phyloP scores from a whole-genome alignment of 768 basidiomycete species.

The Leccinum arenicola region DNA sequence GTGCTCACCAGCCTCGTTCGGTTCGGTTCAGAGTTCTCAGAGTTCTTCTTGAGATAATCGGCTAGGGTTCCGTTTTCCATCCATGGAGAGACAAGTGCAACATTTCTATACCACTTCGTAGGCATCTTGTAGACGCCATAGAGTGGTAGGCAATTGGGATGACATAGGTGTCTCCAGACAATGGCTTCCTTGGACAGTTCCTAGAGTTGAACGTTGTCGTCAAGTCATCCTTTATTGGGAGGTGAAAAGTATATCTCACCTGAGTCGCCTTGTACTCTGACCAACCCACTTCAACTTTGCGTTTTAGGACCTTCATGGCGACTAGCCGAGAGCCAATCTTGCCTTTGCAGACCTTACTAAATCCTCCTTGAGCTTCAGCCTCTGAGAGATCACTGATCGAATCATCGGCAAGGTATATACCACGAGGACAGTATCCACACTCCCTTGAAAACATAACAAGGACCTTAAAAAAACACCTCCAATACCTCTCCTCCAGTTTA shows the following conservation, averaged over 20 bases:
- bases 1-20: conserved; percentile 33
- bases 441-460: too few relatives aligned
- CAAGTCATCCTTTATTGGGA: too few relatives aligned
- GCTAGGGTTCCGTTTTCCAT: conserved; percentile 34
- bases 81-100: conserved; percentile 39
- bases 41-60: conserved; percentile 27
- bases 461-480: conserved; percentile 3
- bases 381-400: too few relatives aligned
- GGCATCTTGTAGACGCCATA: conserved; percentile 29
- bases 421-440: too few relatives aligned
- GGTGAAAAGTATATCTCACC: not conserved
- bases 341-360: conserved; percentile 22
- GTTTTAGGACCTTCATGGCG: conserved; percentile 25
- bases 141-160: conserved; percentile 36
- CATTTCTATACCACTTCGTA: conserved; percentile 11
- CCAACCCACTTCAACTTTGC: not conserved
- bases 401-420: too few relatives aligned
- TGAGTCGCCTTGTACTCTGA: conserved; percentile 11
- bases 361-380: conserved; percentile 14
- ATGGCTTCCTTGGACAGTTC: conserved; percentile 31
- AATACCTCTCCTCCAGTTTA: conserved; percentile 17
- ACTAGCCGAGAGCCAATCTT: conserved; percentile 19
- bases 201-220: conserved; percentile 8
- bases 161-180: conserved; percentile 33
- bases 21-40: conserved; percentile 20